phyloP scores from a whole-genome alignment of 2,329 filamentous ascomycete species.

The Penicillium sp. region DNA sequence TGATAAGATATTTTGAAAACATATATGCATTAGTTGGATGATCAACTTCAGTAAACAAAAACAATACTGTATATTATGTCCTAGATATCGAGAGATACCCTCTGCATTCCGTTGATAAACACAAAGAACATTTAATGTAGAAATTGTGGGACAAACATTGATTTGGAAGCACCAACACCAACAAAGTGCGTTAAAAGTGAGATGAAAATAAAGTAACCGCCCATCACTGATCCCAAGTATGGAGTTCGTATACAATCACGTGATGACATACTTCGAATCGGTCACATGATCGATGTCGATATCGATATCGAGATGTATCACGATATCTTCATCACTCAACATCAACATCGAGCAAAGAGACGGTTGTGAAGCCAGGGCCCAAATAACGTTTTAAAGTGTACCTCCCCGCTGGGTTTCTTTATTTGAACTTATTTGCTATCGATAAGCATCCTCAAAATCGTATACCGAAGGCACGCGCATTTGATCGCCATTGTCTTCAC shows the following conservation, averaged over 20 bases:
- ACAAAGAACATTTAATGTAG: not conserved
- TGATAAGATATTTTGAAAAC: not conserved
- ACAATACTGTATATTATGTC: not conserved
- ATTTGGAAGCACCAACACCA: not conserved
- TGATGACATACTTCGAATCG: not conserved
- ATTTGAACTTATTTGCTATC: not conserved
- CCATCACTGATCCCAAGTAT: not conserved
- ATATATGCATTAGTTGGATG: not conserved
- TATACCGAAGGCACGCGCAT: not conserved
- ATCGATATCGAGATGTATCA: not conserved
- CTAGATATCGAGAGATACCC: not conserved
- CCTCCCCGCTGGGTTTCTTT: not conserved
- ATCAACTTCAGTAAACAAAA: not conserved
- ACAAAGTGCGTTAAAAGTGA: not conserved
- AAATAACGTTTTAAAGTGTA: not conserved
- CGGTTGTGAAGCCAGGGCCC: not conserved
- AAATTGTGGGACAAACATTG: not conserved
- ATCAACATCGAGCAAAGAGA: not conserved
- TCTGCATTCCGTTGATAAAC: not conserved
- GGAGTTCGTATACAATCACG: not conserved
- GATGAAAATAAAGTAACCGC: not conserved
- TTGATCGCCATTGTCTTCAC: not conserved
- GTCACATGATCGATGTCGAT: conserved; percentile 5
- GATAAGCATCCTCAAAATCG: not conserved
- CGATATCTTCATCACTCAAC: conserved; percentile 5